phyloP scores from a whole-genome alignment of 345 rosid species.

The Moricandia moricandioides region DNA sequence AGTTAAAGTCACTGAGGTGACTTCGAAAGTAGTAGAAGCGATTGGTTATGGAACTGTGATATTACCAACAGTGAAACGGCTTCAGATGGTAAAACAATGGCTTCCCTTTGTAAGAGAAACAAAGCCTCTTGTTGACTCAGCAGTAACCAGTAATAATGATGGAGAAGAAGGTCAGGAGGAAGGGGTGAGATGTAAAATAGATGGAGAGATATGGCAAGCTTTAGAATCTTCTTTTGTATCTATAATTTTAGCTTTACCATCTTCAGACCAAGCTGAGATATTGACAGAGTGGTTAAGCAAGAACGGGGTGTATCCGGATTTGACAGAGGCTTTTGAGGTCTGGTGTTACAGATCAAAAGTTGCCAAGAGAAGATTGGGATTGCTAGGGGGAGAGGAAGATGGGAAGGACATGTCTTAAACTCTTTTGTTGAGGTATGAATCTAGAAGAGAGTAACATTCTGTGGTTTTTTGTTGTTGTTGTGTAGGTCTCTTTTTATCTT shows the following conservation, averaged over 20 bases:
- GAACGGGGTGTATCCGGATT: conserved; percentile 71
- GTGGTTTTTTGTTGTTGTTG: background rate
- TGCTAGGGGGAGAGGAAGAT: background rate
- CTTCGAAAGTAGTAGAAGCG: conserved; percentile 75
- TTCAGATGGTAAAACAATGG: conserved; percentile 71
- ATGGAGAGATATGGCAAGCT: conserved; percentile 78
- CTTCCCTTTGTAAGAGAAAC: conserved; percentile 75
- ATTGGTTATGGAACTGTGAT: conserved; percentile 71
- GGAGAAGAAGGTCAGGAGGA: conserved; percentile 31
- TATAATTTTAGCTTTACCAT: conserved; percentile 68
- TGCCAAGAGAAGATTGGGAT: conserved; percentile 68
- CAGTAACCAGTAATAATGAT: background rate
- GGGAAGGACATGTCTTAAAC: background rate
- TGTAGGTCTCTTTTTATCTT: background rate
- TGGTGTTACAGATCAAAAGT: conserved; percentile 89
- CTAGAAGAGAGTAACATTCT: background rate
- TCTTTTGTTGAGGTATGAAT: background rate
- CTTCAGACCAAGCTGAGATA: conserved; percentile 74
- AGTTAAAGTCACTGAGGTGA: conserved; percentile 59
- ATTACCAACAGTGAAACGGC: conserved; percentile 61
- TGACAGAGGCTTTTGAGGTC: conserved; percentile 83
- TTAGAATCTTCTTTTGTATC: conserved; percentile 74
- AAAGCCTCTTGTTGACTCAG: conserved; percentile 62
- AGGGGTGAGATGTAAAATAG: conserved; percentile 39
- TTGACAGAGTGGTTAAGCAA: conserved; percentile 70